These are phyloP conservation scores for Polyporus tsugae DNA, from an alignment of 1,284 basidiomycete species.

Conservation along the genomic window DNA sequence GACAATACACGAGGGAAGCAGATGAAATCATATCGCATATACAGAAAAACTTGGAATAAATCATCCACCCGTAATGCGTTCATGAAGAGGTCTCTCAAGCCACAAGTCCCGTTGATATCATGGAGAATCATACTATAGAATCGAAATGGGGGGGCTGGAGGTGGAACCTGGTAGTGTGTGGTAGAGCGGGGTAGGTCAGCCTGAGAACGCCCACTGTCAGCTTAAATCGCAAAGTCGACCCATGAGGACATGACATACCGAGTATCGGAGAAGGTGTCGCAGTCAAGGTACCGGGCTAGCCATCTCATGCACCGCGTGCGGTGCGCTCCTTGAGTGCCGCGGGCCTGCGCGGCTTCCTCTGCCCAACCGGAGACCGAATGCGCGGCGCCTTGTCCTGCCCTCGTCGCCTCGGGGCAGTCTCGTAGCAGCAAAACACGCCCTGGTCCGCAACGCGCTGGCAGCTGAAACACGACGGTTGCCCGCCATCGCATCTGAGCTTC, in stretches of 20 bases:
- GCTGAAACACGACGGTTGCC: slow-evolving; percentile 35
- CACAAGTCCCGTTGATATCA: background rate
- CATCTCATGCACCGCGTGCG: background rate
- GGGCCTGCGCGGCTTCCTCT: slow-evolving; percentile 21
- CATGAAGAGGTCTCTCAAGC: background rate
- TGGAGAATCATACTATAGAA: background rate
- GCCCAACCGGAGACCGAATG: slow-evolving; percentile 29
- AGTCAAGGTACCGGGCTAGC: background rate
- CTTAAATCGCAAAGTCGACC: background rate
- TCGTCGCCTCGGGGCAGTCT: slow-evolving; percentile 26
- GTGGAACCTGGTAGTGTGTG: background rate
- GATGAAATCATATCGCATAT: background rate
- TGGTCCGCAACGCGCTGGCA: slow-evolving; percentile 31
- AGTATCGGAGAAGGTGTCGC: too few species aligned
- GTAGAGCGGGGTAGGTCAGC: background rate
- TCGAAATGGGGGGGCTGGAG: background rate
- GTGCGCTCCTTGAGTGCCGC: slow-evolving; percentile 5
- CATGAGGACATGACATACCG: background rate
- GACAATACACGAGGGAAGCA: background rate
- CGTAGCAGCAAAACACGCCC: slow-evolving; percentile 25
- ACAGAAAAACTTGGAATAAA: background rate
- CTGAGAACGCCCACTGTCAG: background rate
- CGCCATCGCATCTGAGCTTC: slow-evolving; percentile 41
- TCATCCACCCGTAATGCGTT: background rate
- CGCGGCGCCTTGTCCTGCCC: slow-evolving; percentile 33